Evolutionary conservation across 2,329 filamentous ascomycete species (phyloP).

Genomic region (Cercospora canescens): DNA sequence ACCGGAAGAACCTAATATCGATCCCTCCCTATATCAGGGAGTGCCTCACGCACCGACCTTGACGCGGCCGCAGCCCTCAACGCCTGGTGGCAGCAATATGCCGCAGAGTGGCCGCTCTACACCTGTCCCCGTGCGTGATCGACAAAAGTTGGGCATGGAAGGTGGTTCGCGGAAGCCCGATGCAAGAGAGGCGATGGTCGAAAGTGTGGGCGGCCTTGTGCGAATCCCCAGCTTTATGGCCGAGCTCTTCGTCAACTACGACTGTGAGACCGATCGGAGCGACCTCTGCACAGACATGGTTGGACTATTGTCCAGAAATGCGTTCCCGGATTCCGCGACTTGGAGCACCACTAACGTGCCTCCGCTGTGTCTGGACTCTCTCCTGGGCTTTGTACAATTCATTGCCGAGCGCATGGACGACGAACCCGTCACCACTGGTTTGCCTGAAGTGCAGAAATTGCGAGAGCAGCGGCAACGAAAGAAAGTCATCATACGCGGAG

Average conservation of each 20-base stretch:
- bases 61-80: conserved; percentile 69
- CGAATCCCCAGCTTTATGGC: conserved; percentile 93
- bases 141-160: conserved; percentile 89
- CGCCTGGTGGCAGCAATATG: conserved; percentile 42
- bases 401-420: conserved; percentile 84
- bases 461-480: conserved; percentile 76
- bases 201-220: conserved; percentile 87
- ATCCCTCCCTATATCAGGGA: conserved; percentile 86
- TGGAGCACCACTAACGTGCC: conserved; percentile 99
- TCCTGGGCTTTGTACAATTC: conserved; percentile 88
- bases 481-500: conserved; percentile 83
- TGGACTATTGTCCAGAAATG: conserved; percentile 87
- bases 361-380: conserved; percentile 86
- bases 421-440: conserved; percentile 61
- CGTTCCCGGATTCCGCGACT: conserved; percentile 92
- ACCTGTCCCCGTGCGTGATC: conserved; percentile 86
- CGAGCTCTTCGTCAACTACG: conserved; percentile 96
- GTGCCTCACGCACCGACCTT: conserved; percentile 89
- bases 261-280: conserved; percentile 87
- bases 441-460: conserved; percentile 65
- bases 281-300: conserved; percentile 96
- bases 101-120: conserved; percentile 78
- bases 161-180: conserved; percentile 91
- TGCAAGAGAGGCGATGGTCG: conserved; percentile 96
- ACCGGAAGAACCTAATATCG: conserved; percentile 83